Percentiles rank a stretch among this genome's conserved stretches.
phyloP scores from a whole-genome alignment of 306 rosid species.

The Glycine latifolia region DNA sequence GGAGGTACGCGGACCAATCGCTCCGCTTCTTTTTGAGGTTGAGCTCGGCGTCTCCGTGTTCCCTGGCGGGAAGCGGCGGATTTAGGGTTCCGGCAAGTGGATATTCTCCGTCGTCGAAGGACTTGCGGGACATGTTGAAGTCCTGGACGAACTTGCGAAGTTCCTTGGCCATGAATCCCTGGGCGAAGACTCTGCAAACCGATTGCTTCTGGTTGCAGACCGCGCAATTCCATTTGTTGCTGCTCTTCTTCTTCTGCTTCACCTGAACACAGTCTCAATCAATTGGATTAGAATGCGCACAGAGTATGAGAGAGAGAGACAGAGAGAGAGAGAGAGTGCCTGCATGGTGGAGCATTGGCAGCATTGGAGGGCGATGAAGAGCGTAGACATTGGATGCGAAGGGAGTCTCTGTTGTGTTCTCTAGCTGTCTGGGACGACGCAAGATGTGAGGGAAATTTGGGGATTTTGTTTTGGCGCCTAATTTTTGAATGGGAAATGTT shows the following conservation, averaged over 20 bases:
- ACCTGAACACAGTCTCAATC: conserved; percentile 56
- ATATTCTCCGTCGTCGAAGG: conserved; percentile 48
- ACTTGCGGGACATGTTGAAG: conserved; percentile 79
- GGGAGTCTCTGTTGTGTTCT: neutral
- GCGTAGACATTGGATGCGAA: conserved; percentile 51
- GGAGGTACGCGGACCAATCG: conserved; percentile 81
- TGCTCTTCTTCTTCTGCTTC: conserved; percentile 78
- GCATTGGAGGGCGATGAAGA: conserved; percentile 87
- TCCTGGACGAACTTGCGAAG: conserved; percentile 79
- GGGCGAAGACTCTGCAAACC: conserved; percentile 74
- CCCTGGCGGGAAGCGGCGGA: neutral
- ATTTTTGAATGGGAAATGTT: neutral
- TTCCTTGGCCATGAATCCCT: conserved; percentile 74
- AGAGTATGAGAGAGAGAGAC: neutral
- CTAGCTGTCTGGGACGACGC: neutral
- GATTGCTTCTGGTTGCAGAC: conserved; percentile 88
- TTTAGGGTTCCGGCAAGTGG: conserved; percentile 44
- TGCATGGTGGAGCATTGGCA: conserved; percentile 92
- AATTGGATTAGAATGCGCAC: neutral
- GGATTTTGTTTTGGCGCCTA: conserved; percentile 41
- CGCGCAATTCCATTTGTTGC: conserved; percentile 78
- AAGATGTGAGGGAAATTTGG: neutral
- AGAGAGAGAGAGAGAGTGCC: conserved; percentile 47
- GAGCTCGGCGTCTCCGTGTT: neutral
- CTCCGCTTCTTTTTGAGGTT: conserved; percentile 44